Conservation (phyloP, 2,329 filamentous ascomycete genomes). For the Lasiodiplodia citricola region DNA sequence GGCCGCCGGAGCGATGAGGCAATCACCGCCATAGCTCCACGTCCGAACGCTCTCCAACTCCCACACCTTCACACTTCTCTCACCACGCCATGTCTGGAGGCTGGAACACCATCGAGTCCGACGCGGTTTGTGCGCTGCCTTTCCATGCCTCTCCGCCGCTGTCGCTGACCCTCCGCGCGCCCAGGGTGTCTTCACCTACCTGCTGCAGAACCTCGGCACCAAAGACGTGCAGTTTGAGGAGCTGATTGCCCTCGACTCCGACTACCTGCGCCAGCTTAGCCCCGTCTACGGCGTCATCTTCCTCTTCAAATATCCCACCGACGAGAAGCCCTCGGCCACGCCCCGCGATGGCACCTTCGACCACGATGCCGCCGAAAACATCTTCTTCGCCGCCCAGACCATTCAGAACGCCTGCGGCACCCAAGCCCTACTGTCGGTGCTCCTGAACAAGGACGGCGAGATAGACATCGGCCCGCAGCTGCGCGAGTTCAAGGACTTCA, state of each 20-base stretch:
- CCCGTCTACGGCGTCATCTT: conserved; percentile 96
- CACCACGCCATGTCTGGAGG: conserved; percentile 60
- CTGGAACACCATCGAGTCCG: conserved; percentile 98
- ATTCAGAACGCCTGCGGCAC: conserved; percentile 99
- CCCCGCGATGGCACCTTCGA: conserved; percentile 86
- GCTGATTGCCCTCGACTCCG: conserved; percentile 84
- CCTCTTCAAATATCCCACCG: conserved; percentile 93
- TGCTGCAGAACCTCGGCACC: conserved; percentile 90
- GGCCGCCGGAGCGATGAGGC: conserved; percentile 6
- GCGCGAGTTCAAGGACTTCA: conserved; percentile 84
- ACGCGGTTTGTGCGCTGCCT: conserved; percentile 70
- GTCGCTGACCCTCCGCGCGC: neutral
- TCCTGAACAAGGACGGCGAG: conserved; percentile 78
- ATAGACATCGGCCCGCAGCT: conserved; percentile 76
- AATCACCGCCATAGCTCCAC: conserved; percentile 24
- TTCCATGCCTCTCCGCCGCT: neutral
- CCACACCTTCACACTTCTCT: neutral
- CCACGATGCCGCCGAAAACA: conserved; percentile 70
- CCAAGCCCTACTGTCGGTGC: conserved; percentile 88
- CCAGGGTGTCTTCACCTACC: conserved; percentile 94
- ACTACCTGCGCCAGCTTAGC: conserved; percentile 68
- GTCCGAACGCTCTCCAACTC: neutral
- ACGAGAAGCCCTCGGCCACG: conserved; percentile 65
- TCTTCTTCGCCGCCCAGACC: conserved; percentile 96
- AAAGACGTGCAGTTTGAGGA: conserved; percentile 97